Evolutionary conservation across 2,329 filamentous ascomycete genomes (phyloP).

Genomic region (Hymenoscyphus occultus): DNA sequence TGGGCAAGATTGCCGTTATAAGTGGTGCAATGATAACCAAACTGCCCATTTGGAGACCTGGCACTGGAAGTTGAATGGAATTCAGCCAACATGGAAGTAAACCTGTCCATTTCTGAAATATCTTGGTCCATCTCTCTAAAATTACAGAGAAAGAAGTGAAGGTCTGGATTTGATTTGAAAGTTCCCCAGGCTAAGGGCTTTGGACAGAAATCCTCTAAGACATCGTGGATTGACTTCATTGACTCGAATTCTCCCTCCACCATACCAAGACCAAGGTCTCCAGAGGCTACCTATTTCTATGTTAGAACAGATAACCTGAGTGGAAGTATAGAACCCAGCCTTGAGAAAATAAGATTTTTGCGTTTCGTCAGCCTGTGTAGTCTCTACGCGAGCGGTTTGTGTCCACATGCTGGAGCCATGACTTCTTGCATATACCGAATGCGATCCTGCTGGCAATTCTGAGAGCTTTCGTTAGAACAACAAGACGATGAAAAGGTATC

Average conservation of each 20-base stretch:
- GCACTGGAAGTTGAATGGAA: conserved; percentile 2
- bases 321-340: neutral
- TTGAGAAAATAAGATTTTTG: conserved; percentile 8
- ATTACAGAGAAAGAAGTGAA: conserved; percentile 30
- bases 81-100: conserved; percentile 29
- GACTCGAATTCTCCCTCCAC: conserved; percentile 41
- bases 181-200: conserved; percentile 13
- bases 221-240: conserved; percentile 33
- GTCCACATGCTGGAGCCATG: conserved; percentile 5
- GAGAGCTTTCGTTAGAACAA: neutral
- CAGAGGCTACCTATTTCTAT: neutral
- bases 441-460: neutral
- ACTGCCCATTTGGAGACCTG: conserved; percentile 32
- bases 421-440: neutral
- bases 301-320: neutral
- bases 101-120: conserved; percentile 23
- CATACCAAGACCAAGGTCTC: neutral
- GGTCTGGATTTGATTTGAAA: conserved; percentile 26
- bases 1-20: conserved; percentile 40
- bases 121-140: conserved; percentile 29
- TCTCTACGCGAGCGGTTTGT: neutral
- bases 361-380: neutral
- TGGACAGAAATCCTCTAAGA: conserved; percentile 10
- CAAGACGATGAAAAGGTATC: neutral
- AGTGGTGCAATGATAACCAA: conserved; percentile 39